Evolutionary conservation across 2,329 filamentous ascomycete genomes (phyloP), one percentile per base, ranked within the genome.

Genomic region (Ciborinia camelliae): DNA sequence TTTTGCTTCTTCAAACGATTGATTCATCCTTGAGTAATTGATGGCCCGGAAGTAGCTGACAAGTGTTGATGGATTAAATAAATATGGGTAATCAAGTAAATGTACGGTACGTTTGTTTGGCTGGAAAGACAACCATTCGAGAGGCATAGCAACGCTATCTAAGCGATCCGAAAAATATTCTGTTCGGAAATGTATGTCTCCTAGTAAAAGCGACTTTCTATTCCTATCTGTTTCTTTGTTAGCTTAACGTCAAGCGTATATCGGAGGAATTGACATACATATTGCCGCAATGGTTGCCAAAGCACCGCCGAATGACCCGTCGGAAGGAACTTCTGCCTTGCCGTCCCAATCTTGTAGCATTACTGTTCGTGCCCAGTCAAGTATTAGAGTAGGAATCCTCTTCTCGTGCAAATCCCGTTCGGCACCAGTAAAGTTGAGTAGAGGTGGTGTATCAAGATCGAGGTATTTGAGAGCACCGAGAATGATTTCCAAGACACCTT

Each of bases 1-100:
- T 66, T 80, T 84, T 0, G 90, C 86, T 68, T 87, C 84, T 72
- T 95, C 90, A 71, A 88, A 92, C 20, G 89, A 85, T 65, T 87
- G 85, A 69, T 88, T 91, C 94, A 98, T 98, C 20, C 84, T 84
- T 0, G 90, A 86, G 72, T 95, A 92, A 74, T 97, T 97, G 72
- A 97, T 88, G 4, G 91, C 86, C 23, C 94, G 88, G 75, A 98
- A 97, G 74, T 92, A 96, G 0, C 86, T 87, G 3, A 96, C 88
- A 3, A 96, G 79, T 1, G 86, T 86, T 0, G 87, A 82, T 0
- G 88, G 83, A 26, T 84, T 86, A 71, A 97, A 97, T 0, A 98
- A 81, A 73, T 90, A 96, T 0, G 91, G 86, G 68, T 90, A 91
- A 65, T 92, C 88, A 4, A 98, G 79, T 0, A 98, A 79, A 75